Base-by-base conservation (phyloP, 768 basidiomycete species). In the Phanerodontia chrysosporium region DNA sequence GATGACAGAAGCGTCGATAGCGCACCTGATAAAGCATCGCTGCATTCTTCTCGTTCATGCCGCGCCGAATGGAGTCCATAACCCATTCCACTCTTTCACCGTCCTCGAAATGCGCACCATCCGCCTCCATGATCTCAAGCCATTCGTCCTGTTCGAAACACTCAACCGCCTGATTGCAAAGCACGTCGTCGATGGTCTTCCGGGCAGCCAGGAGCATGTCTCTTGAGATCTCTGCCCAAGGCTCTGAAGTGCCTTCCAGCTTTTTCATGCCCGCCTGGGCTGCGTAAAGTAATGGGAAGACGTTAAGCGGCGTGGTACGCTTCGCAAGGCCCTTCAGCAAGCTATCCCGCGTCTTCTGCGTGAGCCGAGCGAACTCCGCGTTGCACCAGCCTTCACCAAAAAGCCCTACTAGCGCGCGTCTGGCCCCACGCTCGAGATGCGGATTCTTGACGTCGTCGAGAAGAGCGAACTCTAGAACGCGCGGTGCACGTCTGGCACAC, bases 341-440 rank as follows among this genome's bases (percentile, higher is more conserved):
- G 14, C 74, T 75, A 24, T 89, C 85, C 39, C 89, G 81, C 21
- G 84, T 78, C 62, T 86, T 86, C 57, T 78, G 79, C 2, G 85
- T 78, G 1, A 96, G 77, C 0, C 74, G 71, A 0, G 90, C 90
- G 65, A 98, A 90, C 56, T 97, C 94, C 36, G 81, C 70, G 0
- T 83, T 88, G 70, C 85, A 88, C 95, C 95, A 97, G 2, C 90
- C 89, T 62, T 92, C 90, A 4, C 92, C 93, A 67, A 92, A 98
- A 29, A 92, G 79, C 0, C 87, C 86, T 0, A 95, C 86, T 7
- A 98, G 76, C 13, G 89, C 91, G 5, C 86, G 78, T 13, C 90
- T 78, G 0, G 90, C 85, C 0, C 87, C 87, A 4, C 84, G 78
- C 42, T 90, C 87, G 36, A 81, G 75, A 35, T 30, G 22, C 0